Base-by-base conservation (phyloP, 83 land plant species). In the Larix sibirica region DNA sequence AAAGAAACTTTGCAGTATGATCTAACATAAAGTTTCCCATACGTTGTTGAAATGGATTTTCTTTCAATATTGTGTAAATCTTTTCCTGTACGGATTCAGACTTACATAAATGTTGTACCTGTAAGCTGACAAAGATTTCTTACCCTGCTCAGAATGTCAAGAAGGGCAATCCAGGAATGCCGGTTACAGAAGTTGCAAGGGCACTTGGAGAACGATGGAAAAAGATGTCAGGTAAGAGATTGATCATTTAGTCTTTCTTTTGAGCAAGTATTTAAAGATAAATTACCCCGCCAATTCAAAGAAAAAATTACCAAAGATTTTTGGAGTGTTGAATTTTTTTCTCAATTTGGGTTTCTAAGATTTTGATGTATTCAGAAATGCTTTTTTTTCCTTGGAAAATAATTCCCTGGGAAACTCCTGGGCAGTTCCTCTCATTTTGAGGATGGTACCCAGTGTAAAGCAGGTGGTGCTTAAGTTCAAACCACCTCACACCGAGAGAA, bases 141-240 rank as follows among this genome's bases (percentile, higher is more conserved):
- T 47, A 47, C 54, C 10, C 54, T 47, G 54, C 54, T 47, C 94
- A 96, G 99, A 95, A 85, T 61, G 26, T 95, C 54, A 97, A 85
- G 93, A 94, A 92, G 77, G 86, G 62, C 66, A 94, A 85, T 61
- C 95, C 99, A 63, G 91, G 91, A 38, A 83, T 91, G 83, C 24
- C 91, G 14, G 92, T 94, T 61, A 85, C 88, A 7, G 99, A 97
- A 10, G 84, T 94, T 28, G 94, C 87, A n/a, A 94, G 81, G 83
- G 86, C 89, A 1, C 94, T 97, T 77, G 98, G 97, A 24, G 98
- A 97, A 44, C 91, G 83, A 75, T 97, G 99, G 99, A 95, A 91
- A 42, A 92, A 87, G 74, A 92, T 95, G 94, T 80, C 95, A 81
- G 94, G 99, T 93, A 88, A 77, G 74, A 62, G 60, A 28, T 24